phyloP scores from a whole-genome alignment of 2,329 filamentous ascomycete species.

The Cladosporium sp. region DNA sequence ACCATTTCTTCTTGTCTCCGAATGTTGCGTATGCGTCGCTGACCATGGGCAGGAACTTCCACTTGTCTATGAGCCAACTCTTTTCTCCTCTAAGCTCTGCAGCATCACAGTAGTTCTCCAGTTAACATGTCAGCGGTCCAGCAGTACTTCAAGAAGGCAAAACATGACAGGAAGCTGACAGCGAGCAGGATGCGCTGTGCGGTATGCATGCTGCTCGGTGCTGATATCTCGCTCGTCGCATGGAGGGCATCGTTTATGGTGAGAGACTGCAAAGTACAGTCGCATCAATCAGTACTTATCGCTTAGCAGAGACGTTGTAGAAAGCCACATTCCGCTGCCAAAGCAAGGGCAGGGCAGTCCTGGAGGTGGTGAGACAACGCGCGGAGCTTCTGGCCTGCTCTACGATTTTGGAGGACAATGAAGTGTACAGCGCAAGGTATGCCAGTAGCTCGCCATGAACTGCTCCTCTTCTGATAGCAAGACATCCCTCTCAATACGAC shows the following conservation, averaged over 20 bases:
- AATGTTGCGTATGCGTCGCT: slow-evolving; percentile 37
- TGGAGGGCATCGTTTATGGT: not conserved
- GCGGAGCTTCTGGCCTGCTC: not conserved
- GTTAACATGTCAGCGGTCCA: not conserved
- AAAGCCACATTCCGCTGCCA: not conserved
- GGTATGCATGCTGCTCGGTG: slow-evolving; percentile 9
- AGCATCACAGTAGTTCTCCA: slow-evolving; percentile 14
- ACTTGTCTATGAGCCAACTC: slow-evolving; percentile 54
- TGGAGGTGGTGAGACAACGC: not conserved
- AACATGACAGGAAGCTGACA: slow-evolving; percentile 16
- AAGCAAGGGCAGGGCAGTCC: not conserved
- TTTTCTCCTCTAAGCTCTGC: slow-evolving; percentile 23
- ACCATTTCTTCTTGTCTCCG: slow-evolving; percentile 58
- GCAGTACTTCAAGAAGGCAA: slow-evolving; percentile 18
- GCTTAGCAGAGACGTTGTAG: not conserved
- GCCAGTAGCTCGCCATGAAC: not conserved
- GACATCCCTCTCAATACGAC: not conserved
- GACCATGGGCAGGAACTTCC: slow-evolving; percentile 42
- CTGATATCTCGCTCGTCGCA: not conserved
- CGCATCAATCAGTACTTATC: not conserved
- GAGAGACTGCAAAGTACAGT: not conserved
- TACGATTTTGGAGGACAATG: not conserved
- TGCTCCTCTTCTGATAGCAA: not conserved
- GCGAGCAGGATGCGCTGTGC: slow-evolving; percentile 18
- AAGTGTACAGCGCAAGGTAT: not conserved